Conservation (phyloP, 2,329 filamentous ascomycete genomes). For the Sporothrix pallida region DNA sequence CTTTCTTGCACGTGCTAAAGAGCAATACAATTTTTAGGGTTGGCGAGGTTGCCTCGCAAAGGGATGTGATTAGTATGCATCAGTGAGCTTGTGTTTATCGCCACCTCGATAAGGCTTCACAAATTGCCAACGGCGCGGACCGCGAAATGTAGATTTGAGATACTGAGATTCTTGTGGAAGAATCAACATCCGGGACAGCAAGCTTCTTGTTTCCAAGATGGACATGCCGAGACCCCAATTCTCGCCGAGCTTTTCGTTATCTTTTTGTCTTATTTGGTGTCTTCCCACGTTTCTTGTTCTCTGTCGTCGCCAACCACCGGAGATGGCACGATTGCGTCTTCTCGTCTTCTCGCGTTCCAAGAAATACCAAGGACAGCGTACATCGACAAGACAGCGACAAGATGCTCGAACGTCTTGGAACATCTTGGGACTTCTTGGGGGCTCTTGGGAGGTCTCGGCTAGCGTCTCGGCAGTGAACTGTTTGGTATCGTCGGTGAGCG, state of each 20-base stretch:
- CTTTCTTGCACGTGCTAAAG: no score
- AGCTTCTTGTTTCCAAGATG: no score
- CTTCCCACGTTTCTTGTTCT: neutral
- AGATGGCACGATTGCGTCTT: neutral
- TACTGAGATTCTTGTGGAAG: no score
- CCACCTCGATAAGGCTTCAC: no score
- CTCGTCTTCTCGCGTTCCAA: neutral
- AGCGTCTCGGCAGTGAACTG: conserved; percentile 25
- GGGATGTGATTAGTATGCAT: no score
- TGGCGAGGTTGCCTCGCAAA: no score
- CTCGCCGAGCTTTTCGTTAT: conserved; percentile 6
- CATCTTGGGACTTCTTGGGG: conserved; percentile 1
- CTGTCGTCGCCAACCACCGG: neutral
- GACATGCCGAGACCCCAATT: neutral
- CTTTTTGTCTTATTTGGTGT: neutral
- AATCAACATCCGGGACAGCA: neutral
- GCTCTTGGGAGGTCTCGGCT: conserved; percentile 25
- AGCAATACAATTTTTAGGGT: no score
- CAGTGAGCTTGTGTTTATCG: no score
- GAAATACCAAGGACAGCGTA: conserved; percentile 25
- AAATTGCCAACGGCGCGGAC: conserved; percentile 4
- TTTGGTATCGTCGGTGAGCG: conserved; percentile 12
- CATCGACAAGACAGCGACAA: conserved; percentile 19
- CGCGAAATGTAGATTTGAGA: neutral
- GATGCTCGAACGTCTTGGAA: conserved; percentile 14